Evolutionary conservation across 2,329 filamentous ascomycete species (phyloP).

Genomic region (Fusarium sp.): DNA sequence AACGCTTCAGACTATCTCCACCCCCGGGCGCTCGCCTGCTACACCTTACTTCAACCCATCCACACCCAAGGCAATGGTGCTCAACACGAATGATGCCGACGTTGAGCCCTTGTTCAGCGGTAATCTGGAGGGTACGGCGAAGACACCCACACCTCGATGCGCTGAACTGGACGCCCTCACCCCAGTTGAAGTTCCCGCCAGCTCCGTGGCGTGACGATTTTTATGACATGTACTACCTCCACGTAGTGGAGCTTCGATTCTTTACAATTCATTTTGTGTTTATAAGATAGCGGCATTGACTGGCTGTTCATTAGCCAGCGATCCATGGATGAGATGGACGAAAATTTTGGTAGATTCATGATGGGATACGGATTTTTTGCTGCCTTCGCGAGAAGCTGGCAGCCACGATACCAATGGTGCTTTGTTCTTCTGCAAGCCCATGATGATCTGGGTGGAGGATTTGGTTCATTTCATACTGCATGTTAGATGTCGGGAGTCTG

Average conservation of each 20-base stretch:
- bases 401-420: neutral
- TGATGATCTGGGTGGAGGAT: neutral
- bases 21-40: slow-evolving; percentile 29
- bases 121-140: neutral
- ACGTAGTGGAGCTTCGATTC: neutral
- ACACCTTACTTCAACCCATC: slow-evolving; percentile 42
- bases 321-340: neutral
- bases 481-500: neutral
- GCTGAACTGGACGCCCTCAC: neutral
- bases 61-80: slow-evolving; percentile 47
- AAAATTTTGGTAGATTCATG: neutral
- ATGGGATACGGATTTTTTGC: neutral
- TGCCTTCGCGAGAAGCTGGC: neutral
- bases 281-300: neutral
- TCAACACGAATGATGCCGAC: slow-evolving; percentile 10
- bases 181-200: neutral
- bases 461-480: neutral
- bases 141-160: slow-evolving; percentile 1
- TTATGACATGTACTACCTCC: neutral
- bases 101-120: slow-evolving; percentile 7
- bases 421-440: neutral
- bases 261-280: neutral
- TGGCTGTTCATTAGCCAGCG: neutral
- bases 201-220: slow-evolving; percentile 2
- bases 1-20: slow-evolving; percentile 23